These are phyloP conservation scores for Epichloe baconii DNA, from an alignment of 2,329 filamentous ascomycete genomes.

Conservation along the genomic window DNA sequence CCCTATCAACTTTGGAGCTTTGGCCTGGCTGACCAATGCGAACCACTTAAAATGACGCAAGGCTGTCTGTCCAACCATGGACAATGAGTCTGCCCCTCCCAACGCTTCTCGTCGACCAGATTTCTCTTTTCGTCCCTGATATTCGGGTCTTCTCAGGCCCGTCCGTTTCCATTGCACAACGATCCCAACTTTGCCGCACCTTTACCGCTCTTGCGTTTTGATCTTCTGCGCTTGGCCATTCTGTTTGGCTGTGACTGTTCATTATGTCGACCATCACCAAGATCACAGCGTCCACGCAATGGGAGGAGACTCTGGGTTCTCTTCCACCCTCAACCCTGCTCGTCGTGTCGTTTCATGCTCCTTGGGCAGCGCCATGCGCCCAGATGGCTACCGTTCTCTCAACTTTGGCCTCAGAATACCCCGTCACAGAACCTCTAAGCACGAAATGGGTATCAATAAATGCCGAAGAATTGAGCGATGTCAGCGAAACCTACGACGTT, in stretches of 20 bases:
- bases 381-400: conserved; percentile 84
- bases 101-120: not conserved
- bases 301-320: conserved; percentile 53
- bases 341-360: conserved; percentile 87
- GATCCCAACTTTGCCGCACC: not conserved
- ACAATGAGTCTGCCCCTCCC: conserved; percentile 3
- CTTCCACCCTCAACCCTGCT: conserved; percentile 60
- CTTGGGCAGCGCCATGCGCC: conserved; percentile 91
- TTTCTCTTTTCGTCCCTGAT: conserved; percentile 8
- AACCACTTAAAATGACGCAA: conserved; percentile 13
- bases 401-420: conserved; percentile 77
- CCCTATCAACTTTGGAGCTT: not conserved
- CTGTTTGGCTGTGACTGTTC: not conserved
- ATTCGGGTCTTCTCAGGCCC: conserved; percentile 3
- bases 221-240: not conserved
- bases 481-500: conserved; percentile 87
- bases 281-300: conserved; percentile 60
- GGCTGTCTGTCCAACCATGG: not conserved
- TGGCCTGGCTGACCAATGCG: not conserved
- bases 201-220: not conserved
- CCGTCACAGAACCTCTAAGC: conserved; percentile 48
- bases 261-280: conserved; percentile 67
- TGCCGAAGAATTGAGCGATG: conserved; percentile 84
- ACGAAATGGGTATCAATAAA: conserved; percentile 84
- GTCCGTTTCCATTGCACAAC: conserved; percentile 2